Conservation (phyloP, 495 filamentous ascomycete genomes). For the Physcia stellaris region DNA sequence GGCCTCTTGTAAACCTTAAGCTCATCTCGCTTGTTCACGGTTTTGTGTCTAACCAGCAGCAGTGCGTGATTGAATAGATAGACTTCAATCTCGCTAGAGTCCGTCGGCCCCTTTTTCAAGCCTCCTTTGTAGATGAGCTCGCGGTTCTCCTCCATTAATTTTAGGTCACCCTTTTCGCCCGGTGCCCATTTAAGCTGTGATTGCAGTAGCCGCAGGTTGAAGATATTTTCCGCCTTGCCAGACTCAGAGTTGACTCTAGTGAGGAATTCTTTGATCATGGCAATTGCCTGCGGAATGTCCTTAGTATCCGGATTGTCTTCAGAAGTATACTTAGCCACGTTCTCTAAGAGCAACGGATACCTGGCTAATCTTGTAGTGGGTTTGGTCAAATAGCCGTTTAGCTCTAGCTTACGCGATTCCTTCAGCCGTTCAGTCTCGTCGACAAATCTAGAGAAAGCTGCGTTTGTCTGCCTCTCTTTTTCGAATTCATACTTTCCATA, state of each 20-base stretch:
- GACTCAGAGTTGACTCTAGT: slow-evolving; percentile 85
- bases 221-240: slow-evolving; percentile 94
- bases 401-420: slow-evolving; percentile 89
- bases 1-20: slow-evolving; percentile 90
- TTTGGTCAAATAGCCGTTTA: slow-evolving; percentile 97
- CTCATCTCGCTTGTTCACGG: slow-evolving; percentile 84
- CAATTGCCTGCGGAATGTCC: slow-evolving; percentile 80
- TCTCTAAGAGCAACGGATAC: slow-evolving; percentile 90
- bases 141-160: slow-evolving; percentile 84
- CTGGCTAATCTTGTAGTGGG: slow-evolving; percentile 91
- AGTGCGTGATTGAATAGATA: slow-evolving; percentile 96
- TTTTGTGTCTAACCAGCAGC: slow-evolving; percentile 75
- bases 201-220: slow-evolving; percentile 86
- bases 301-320: slow-evolving; percentile 78
- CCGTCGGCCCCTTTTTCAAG: slow-evolving; percentile 81
- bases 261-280: slow-evolving; percentile 73
- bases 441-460: slow-evolving; percentile 77
- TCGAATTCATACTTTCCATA: slow-evolving; percentile 98
- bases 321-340: slow-evolving; percentile 74
- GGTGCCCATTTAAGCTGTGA: slow-evolving; percentile 76
- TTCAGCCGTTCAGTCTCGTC: slow-evolving; percentile 94
- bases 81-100: slow-evolving; percentile 77
- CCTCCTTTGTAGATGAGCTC: slow-evolving; percentile 86
- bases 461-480: slow-evolving; percentile 80
- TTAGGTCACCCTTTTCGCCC: slow-evolving; percentile 82